Evolutionary conservation across 495 filamentous ascomycete species (phyloP).

Genomic region (Daldinia bambusicola): DNA sequence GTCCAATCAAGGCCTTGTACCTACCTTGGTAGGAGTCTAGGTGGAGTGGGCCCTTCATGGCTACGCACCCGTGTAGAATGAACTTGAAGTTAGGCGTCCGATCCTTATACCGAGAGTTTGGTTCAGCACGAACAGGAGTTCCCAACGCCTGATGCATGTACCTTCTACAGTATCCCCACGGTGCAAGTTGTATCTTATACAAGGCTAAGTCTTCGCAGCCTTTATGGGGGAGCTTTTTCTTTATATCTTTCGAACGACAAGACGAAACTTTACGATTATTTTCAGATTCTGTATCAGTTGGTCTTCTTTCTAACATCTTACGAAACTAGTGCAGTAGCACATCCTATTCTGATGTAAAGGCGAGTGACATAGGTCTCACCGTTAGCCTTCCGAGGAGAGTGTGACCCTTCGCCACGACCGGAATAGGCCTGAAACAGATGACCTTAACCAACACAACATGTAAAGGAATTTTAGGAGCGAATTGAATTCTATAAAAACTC

Average conservation of each 20-base stretch:
- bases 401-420: slow-evolving; percentile 4
- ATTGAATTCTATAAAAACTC: slow-evolving; percentile 2
- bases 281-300: background rate
- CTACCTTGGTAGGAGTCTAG: background rate
- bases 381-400: slow-evolving; percentile 12
- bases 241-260: background rate
- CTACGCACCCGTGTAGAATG: slow-evolving; percentile 11
- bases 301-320: slow-evolving; percentile 2
- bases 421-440: slow-evolving; percentile 5
- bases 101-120: slow-evolving; percentile 11
- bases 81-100: slow-evolving; percentile 20
- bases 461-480: slow-evolving; percentile 12
- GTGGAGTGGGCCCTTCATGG: slow-evolving; percentile 17
- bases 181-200: slow-evolving; percentile 21
- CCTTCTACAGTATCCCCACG: slow-evolving; percentile 26
- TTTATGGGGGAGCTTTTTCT: background rate
- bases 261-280: background rate
- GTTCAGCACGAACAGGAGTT: slow-evolving; percentile 17
- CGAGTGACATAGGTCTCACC: background rate
- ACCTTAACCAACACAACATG: background rate
- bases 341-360: background rate
- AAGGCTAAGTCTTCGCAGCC: background rate
- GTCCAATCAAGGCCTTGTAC: slow-evolving; percentile 20
- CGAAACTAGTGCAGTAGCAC: slow-evolving; percentile 2
- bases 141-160: slow-evolving; percentile 15